Conservation (phyloP, 2,329 filamentous ascomycete genomes). For the Scytalidium sp. region DNA sequence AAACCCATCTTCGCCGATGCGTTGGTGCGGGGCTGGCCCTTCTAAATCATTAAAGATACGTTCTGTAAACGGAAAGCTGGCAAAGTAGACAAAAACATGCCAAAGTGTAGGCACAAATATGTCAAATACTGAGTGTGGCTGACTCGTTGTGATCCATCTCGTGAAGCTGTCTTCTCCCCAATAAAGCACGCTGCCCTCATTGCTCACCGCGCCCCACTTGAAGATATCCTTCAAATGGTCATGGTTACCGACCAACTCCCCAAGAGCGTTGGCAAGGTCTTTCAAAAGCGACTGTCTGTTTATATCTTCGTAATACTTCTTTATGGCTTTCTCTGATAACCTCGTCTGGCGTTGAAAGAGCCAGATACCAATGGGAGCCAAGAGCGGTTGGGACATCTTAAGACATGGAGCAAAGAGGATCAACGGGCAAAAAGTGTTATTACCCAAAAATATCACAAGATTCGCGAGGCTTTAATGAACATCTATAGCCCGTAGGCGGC, state of each 20-base stretch:
- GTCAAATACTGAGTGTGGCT: slow-evolving; percentile 4
- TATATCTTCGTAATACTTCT: slow-evolving; percentile 6
- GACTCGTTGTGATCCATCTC: slow-evolving; percentile 5
- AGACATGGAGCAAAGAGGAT: slow-evolving; percentile 3
- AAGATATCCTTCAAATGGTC: slow-evolving; percentile 4
- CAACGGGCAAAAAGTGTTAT: too few species aligned
- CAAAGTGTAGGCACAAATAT: slow-evolving; percentile 2
- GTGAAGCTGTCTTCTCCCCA: slow-evolving; percentile 4
- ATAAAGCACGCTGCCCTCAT: slow-evolving; percentile 3
- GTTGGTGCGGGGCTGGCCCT: too few species aligned
- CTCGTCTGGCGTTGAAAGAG: neutral
- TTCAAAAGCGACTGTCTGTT: slow-evolving; percentile 4
- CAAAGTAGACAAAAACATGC: slow-evolving; percentile 5
- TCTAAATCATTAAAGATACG: too few species aligned
- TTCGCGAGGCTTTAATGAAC: too few species aligned
- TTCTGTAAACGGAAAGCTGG: slow-evolving; percentile 4
- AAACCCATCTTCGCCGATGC: too few species aligned
- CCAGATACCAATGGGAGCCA: slow-evolving; percentile 3
- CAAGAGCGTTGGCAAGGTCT: slow-evolving; percentile 3
- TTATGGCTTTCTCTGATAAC: slow-evolving; percentile 3
- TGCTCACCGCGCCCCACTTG: slow-evolving; percentile 1
- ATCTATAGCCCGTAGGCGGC: too few species aligned
- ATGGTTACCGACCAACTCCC: slow-evolving; percentile 3
- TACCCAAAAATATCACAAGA: too few species aligned
- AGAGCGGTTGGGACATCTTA: slow-evolving; percentile 4